Base-by-base conservation (phyloP, 305 asterid species). In the Coffea humblotiana region DNA sequence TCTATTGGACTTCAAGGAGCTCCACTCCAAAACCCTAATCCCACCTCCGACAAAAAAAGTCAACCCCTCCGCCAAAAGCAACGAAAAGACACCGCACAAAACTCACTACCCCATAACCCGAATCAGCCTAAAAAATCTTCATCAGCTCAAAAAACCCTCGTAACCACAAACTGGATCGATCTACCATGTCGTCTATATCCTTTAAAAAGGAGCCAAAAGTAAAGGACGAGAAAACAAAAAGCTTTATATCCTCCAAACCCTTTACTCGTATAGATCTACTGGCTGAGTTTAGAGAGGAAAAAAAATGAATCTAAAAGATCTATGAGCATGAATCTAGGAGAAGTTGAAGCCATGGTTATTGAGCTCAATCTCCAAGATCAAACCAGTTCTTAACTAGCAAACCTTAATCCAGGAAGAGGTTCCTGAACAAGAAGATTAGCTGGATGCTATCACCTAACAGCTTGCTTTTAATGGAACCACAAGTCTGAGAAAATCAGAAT, bases 1-100 rank as follows among this genome's bases (percentile, higher is more conserved):
- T 88, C 93, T 81, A 71, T 94, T 94, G 97, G 94, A 94, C 93
- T 89, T 90, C 90, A 92, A 92, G 98, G 94, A 94, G 97, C 97
- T 94, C 98, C 86, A 90, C 97, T 72, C 90, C 72, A 70, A 73
- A 85, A 83, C 89, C 89, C 87, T 77, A 83, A 76, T 74, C 78
- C 51, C 15, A 32, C 37, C 48, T 48, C 4, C 6, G 5, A 37
- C 15, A 18, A 6, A 14, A 5, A 14, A 81, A 72, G 78, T 77
- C 78, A 81, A 79, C 56, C 60, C 56, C 68, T 12, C 49, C 35
- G 27, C 75, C 9, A 27, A 64, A 49, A 76, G 43, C 37, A 78
- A 63, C 76, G 52, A 65, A 47, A 51, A 35, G n/a, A 65, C 23
- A 45, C 43, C 35, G 71, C 51, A n/a, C 19, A 51, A 37, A 25